Evolutionary conservation across 345 rosid species (phyloP).

Genomic region (Microcos paniculata): DNA sequence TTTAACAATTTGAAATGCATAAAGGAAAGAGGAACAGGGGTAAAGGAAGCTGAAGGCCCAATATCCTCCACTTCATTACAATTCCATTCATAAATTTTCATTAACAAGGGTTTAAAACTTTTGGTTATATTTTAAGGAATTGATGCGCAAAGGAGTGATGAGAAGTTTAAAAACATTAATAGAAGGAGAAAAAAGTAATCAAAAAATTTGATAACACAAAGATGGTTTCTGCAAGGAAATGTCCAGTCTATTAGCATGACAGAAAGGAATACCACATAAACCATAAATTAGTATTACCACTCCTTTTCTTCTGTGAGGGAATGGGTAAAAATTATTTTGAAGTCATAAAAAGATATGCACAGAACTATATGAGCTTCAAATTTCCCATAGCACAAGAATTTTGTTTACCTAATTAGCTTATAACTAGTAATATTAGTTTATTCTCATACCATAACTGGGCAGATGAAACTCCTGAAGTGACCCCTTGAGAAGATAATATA

Average conservation of each 20-base stretch:
- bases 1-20: constrained; percentile 1
- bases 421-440: background rate
- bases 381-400: background rate
- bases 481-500: background rate
- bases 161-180: background rate
- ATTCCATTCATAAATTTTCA: background rate
- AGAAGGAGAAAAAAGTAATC: background rate
- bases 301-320: background rate
- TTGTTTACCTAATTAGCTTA: background rate
- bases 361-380: background rate
- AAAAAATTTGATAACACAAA: background rate
- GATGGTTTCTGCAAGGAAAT: background rate
- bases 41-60: background rate
- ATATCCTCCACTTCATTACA: background rate
- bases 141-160: background rate
- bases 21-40: background rate
- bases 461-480: background rate
- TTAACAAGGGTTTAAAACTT: background rate
- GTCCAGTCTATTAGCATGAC: background rate
- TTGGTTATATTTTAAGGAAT: background rate
- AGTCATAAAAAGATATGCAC: background rate
- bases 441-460: background rate
- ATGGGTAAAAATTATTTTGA: background rate
- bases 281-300: background rate
- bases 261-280: too few relatives aligned